phyloP scores from a whole-genome alignment of 2,329 filamentous ascomycete species.

The Metarhizium rileyi region DNA sequence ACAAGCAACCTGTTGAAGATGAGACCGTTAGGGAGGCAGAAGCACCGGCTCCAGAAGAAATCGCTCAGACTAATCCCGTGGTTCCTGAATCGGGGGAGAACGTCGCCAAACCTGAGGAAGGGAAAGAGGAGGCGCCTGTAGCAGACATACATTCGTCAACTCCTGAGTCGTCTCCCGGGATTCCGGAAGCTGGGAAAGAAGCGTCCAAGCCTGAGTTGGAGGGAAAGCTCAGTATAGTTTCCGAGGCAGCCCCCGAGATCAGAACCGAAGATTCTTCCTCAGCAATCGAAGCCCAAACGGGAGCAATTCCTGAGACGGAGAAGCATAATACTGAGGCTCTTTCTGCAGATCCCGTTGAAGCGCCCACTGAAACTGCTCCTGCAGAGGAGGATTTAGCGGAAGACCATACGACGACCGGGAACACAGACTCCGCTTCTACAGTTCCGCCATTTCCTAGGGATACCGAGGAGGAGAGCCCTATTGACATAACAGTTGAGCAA shows the following conservation, averaged over 20 bases:
- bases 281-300: not conserved
- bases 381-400: not conserved
- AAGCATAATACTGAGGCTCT: too few relatives aligned
- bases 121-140: not conserved
- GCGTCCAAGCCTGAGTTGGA: not conserved
- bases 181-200: not conserved
- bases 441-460: not conserved
- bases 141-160: not conserved
- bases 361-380: not conserved
- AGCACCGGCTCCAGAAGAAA: too few relatives aligned
- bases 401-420: not conserved
- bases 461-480: not conserved
- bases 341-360: not conserved
- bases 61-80: too few relatives aligned
- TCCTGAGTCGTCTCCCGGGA: not conserved
- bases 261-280: not conserved
- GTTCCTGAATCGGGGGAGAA: too few relatives aligned
- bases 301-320: not conserved
- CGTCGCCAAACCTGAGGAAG: not conserved
- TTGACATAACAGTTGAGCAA: not conserved
- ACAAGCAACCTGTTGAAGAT: too few relatives aligned
- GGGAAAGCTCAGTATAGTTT: not conserved
- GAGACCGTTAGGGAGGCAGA: too few relatives aligned
- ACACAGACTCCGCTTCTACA: not conserved
- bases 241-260: not conserved